phyloP scores from a whole-genome alignment of 2,329 filamentous ascomycete species.

The Raffaelea albimanens region DNA sequence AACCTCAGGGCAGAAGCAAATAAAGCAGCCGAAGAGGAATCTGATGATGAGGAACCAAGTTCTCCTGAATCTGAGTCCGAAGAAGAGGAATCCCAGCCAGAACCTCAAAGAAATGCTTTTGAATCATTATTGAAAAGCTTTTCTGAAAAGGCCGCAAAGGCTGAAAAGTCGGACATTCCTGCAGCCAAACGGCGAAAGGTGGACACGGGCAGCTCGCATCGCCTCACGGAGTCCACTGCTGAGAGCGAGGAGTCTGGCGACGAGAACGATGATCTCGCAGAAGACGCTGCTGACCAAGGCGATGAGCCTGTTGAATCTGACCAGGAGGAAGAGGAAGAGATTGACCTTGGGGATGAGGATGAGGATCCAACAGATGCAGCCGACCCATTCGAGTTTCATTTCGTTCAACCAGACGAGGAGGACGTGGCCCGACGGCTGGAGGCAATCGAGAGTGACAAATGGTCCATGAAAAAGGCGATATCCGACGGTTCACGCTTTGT shows the following conservation, averaged over 20 bases:
- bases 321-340: constrained; percentile 21
- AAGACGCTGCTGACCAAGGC: constrained; percentile 15
- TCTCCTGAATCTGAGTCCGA: constrained; percentile 28
- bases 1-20: no score
- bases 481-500: constrained; percentile 39
- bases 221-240: no score
- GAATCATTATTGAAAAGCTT: constrained; percentile 50
- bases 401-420: constrained; percentile 56
- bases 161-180: constrained; percentile 28
- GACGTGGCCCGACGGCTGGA: constrained; percentile 45
- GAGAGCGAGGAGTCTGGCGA: constrained; percentile 8
- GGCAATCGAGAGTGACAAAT: constrained; percentile 39
- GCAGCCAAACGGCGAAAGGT: constrained; percentile 48
- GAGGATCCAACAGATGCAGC: constrained; percentile 34
- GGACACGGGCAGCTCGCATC: no score
- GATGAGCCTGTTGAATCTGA: constrained; percentile 10
- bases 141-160: constrained; percentile 28
- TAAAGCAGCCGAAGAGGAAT: constrained; percentile 31
- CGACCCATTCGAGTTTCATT: constrained; percentile 78
- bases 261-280: constrained; percentile 14
- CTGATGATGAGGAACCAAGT: constrained; percentile 20
- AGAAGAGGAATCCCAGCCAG: constrained; percentile 26
- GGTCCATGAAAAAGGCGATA: constrained; percentile 37
- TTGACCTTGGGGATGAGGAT: constrained; percentile 40
- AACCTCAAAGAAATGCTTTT: constrained; percentile 31